A percentile compares a stretch with the other conserved stretches of the same genome.
Conservation (phyloP, 2,329 filamentous ascomycete species). For the Cercospora nicotianae region DNA sequence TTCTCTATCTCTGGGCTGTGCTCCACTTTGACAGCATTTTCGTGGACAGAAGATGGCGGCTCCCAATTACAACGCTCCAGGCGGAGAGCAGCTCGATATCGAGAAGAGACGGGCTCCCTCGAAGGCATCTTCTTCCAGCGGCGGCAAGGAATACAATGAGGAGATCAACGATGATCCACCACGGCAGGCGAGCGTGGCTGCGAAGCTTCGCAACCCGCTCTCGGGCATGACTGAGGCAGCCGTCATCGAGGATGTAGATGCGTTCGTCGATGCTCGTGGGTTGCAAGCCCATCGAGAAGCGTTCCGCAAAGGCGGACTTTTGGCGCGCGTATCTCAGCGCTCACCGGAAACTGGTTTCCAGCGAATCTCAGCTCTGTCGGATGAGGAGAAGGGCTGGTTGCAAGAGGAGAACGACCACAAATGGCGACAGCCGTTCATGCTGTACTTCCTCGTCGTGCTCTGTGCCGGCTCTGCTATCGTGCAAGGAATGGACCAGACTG, state of each 20-base stretch:
- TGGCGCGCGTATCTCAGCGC: conserved; percentile 32
- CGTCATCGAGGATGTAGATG: conserved; percentile 32
- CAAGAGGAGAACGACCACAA: conserved; percentile 63
- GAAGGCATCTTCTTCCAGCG: conserved; percentile 19
- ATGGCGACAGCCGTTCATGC: conserved; percentile 71
- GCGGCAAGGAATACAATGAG: conserved; percentile 17
- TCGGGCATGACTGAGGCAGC: conserved; percentile 33
- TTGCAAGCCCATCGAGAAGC: conserved; percentile 28
- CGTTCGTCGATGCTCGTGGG: conserved; percentile 28
- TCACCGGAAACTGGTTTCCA: conserved; percentile 27
- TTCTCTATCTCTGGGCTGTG: neutral
- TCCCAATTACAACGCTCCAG: neutral
- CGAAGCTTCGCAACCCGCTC: conserved; percentile 33
- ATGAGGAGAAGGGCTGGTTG: conserved; percentile 59
- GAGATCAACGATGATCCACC: conserved; percentile 15
- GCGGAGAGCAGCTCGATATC: neutral
- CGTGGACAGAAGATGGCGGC: neutral
- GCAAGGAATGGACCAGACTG: conserved; percentile 55
- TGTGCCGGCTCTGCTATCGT: conserved; percentile 57
- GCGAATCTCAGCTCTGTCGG: conserved; percentile 50
- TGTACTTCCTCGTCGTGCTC: conserved; percentile 54
- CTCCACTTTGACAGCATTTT: neutral
- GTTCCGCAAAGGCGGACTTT: conserved; percentile 31
- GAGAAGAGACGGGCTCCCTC: conserved; percentile 22
- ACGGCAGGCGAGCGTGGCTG: conserved; percentile 26